phyloP scores from a whole-genome alignment of 768 basidiomycete genomes.

The Lentinula lateritia region DNA sequence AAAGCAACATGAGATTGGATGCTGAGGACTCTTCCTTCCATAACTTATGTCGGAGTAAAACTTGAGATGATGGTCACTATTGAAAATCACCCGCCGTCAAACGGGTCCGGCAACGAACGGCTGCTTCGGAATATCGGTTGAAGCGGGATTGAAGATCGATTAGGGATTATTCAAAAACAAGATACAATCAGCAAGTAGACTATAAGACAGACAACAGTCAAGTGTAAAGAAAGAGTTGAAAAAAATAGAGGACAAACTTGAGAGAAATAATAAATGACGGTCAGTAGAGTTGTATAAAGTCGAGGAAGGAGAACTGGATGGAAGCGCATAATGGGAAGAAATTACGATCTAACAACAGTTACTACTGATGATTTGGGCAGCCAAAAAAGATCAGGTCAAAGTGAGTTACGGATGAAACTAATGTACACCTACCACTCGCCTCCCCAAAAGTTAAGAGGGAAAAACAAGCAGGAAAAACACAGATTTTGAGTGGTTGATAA shows the following conservation, averaged over 20 bases:
- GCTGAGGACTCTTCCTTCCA: conserved; percentile 64
- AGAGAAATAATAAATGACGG: background rate
- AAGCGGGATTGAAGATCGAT: too few species aligned
- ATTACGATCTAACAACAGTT: background rate
- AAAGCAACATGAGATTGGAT: conserved; percentile 92
- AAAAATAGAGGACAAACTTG: background rate
- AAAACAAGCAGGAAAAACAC: background rate
- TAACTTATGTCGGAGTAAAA: background rate
- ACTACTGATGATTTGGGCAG: background rate
- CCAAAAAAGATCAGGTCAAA: background rate
- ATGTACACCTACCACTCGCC: background rate
- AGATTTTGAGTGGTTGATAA: background rate
- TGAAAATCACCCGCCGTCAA: too few species aligned
- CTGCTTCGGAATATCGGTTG: too few species aligned
- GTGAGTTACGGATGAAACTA: background rate
- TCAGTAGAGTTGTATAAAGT: background rate
- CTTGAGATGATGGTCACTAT: too few species aligned
- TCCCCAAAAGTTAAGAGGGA: background rate
- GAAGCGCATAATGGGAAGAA: background rate
- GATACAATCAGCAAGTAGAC: background rate
- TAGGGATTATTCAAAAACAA: background rate
- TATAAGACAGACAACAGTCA: background rate
- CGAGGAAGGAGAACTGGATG: background rate
- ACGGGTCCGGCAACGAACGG: too few species aligned
- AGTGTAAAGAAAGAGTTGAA: background rate